These are phyloP conservation scores for Salvia hispanica DNA, from an alignment of 257 asterid genomes.

Conservation along the genomic window DNA sequence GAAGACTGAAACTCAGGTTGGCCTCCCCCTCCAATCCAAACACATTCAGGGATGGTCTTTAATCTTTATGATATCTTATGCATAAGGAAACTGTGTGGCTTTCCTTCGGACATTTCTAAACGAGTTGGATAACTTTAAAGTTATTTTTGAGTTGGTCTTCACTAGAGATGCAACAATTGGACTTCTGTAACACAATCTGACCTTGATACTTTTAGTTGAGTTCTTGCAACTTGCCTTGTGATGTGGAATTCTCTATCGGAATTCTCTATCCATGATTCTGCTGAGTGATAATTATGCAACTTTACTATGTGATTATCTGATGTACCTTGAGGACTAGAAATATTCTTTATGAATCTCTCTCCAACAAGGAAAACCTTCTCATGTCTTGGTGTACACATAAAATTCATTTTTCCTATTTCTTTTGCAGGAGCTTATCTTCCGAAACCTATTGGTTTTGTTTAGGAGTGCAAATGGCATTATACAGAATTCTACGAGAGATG, in stretches of 20 bases:
- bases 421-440: constrained; percentile 69
- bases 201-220: not conserved
- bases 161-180: not conserved
- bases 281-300: not conserved
- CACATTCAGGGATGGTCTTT: constrained; percentile 10
- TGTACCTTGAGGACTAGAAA: not conserved
- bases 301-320: constrained; percentile 15
- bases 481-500: constrained; percentile 70
- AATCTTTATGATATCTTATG: not conserved
- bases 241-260: not conserved
- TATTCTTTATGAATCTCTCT: not conserved
- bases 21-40: constrained; percentile 12
- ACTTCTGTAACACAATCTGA: not conserved
- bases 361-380: not conserved
- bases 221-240: constrained; percentile 1
- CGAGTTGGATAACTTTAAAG: not conserved
- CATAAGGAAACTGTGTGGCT: constrained; percentile 3
- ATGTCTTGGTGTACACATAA: not conserved
- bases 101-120: not conserved
- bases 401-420: constrained; percentile 28
- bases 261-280: not conserved
- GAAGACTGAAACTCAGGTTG: constrained; percentile 74
- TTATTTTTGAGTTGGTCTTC: constrained; percentile 2
- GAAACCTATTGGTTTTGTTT: constrained; percentile 59
- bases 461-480: constrained; percentile 59